Conservation (phyloP, 2,329 filamentous ascomycete genomes). For the Cryphonectria nitschkei region DNA sequence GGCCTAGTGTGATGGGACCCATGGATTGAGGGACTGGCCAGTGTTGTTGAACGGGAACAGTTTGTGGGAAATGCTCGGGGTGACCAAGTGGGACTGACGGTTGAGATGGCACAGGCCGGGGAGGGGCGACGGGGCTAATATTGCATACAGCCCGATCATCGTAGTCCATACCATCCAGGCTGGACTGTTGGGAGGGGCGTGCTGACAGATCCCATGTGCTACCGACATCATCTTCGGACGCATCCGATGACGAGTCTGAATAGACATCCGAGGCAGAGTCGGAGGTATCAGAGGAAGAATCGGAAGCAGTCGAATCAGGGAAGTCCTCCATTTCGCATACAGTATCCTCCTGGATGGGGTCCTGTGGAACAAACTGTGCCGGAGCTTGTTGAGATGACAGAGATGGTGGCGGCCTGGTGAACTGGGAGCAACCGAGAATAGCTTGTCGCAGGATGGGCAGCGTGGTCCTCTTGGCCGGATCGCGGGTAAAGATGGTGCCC, state of each 20-base stretch:
- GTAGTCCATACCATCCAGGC: neutral
- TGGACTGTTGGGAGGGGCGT: neutral
- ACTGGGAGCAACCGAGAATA: constrained; percentile 75
- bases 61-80: neutral
- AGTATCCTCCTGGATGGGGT: neutral
- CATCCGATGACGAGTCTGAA: neutral
- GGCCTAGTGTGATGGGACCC: neutral
- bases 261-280: neutral
- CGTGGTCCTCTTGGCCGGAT: constrained; percentile 81
- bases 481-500: constrained; percentile 82
- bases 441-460: constrained; percentile 77
- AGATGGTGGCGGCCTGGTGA: constrained; percentile 53
- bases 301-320: neutral
- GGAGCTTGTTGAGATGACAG: neutral
- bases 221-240: neutral
- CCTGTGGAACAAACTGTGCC: neutral
- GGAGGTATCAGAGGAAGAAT: constrained; percentile 4
- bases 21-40: neutral
- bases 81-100: neutral
- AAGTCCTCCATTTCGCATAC: neutral
- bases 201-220: neutral
- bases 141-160: neutral
- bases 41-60: neutral
- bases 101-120: neutral
- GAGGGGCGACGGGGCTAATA: neutral